These are phyloP conservation scores for Penicillium ucsense DNA, from an alignment of 495 filamentous ascomycete genomes.

Conservation along the genomic window DNA sequence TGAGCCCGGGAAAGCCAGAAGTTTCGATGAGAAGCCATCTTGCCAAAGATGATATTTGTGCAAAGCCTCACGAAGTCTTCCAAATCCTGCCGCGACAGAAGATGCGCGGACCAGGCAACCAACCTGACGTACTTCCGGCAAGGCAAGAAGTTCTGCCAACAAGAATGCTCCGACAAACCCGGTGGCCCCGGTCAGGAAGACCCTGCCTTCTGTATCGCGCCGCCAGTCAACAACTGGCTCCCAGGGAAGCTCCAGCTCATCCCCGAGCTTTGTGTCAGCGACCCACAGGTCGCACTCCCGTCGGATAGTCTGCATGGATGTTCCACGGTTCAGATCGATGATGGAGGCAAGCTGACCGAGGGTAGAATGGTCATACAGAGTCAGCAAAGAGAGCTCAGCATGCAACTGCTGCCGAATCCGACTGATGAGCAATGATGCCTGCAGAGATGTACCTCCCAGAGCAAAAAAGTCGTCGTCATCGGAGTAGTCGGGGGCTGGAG, in stretches of 20 bases:
- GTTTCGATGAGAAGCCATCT: conserved; percentile 4
- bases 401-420: conserved; percentile 1
- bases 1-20: conserved; percentile 1
- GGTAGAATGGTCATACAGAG: conserved; percentile 4
- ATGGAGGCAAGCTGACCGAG: not conserved
- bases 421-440: conserved; percentile 3
- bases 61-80: conserved; percentile 2
- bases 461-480: conserved; percentile 6
- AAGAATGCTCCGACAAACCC: conserved; percentile 59
- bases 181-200: conserved; percentile 68
- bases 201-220: conserved; percentile 15
- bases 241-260: not conserved
- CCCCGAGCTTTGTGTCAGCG: conserved; percentile 2
- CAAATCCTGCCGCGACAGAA: not conserved
- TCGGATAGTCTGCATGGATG: not conserved
- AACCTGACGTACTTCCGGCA: conserved; percentile 1
- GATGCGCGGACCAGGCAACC: conserved; percentile 2
- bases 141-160: conserved; percentile 3
- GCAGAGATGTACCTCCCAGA: conserved; percentile 7
- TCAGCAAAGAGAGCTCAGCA: not conserved
- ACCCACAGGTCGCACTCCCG: conserved; percentile 2
- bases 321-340: not conserved
- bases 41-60: conserved; percentile 4
- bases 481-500: not conserved
- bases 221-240: conserved; percentile 3